Evolutionary conservation across 352 stramenopile species (phyloP), one percentile per base, ranked within the genome.

Genomic region (Aphanomyces euteiches): DNA sequence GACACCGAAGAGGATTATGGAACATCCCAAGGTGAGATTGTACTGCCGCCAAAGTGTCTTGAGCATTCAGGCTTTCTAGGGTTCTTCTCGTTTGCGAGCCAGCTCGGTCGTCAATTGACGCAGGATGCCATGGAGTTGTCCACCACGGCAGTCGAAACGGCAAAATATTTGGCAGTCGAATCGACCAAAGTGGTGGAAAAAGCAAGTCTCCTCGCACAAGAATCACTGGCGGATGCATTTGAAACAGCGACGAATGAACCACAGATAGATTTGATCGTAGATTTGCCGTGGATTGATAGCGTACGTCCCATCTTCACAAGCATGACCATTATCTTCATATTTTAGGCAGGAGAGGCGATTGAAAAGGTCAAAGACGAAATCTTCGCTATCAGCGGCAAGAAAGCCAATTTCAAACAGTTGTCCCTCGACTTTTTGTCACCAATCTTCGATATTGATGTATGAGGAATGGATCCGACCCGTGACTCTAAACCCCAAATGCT

Each of bases 391-490:
- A 70, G 64, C 34, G 39, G 45, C 40, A 38, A 59, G n/a, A 38
- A 39, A 34, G 7, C 19, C 38, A 70, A 70, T 36, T 70, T 70
- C 19, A 17, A 60, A 15, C 10, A 17, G 17, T 53, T 70, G 19
- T 43, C 64, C 1, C 48, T 43, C 19, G 13, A 7, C 7, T 15
- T 39, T 13, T 34, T 70, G 8, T 21, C 36, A 28, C 64, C 64
- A 3, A 61, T 70, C 37, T 70, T 70, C 19, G 64, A 70, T 43
- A 70, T 70, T 58, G 64, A 70, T 43, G 64, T 70, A 47, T 43
- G 64, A 37, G 3, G 5, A n/a, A 12, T 45, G 17, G 15, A 12
- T 34, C 60, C 10, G 13, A 28, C 36, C 6, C 47, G 7, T 69
- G 36, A 37, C 8, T 41, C 7, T 70, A 21, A 40, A 40, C 28